Conservation (phyloP, 2,329 filamentous ascomycete species). For the Colletotrichum siamense region DNA sequence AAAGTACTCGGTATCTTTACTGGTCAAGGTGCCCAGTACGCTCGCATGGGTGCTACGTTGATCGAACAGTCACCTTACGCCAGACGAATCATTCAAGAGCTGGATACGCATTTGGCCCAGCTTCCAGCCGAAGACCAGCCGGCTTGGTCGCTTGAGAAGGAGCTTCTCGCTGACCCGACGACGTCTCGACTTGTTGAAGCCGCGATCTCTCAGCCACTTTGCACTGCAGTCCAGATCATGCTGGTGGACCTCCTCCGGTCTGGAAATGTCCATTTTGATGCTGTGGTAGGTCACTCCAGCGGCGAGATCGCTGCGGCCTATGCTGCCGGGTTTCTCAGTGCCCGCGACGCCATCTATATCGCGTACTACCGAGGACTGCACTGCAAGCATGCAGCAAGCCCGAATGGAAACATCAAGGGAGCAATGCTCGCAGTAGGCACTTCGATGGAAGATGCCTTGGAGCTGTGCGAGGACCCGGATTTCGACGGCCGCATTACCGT, state of each 20-base stretch:
- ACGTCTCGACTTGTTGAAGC: conserved; percentile 23
- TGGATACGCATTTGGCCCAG: conserved; percentile 25
- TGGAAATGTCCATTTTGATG: conserved; percentile 37
- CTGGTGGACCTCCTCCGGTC: conserved; percentile 30
- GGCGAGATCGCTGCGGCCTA: conserved; percentile 58
- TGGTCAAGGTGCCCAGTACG: conserved; percentile 36
- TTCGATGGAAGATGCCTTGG: conserved; percentile 20
- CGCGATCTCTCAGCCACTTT: conserved; percentile 14
- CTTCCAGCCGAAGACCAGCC: conserved; percentile 27
- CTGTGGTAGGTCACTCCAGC: conserved; percentile 52
- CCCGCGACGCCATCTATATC: conserved; percentile 28
- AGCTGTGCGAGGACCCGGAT: background rate
- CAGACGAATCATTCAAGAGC: conserved; percentile 18
- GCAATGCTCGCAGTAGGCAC: conserved; percentile 30
- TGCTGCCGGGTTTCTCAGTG: conserved; percentile 46
- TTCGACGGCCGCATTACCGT: conserved; percentile 25
- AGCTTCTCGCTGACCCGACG: conserved; percentile 25
- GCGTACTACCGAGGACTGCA: conserved; percentile 27
- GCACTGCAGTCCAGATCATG: conserved; percentile 26
- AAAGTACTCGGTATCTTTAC: conserved; percentile 31
- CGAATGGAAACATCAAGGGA: conserved; percentile 9
- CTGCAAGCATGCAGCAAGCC: background rate
- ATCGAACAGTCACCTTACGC: conserved; percentile 12
- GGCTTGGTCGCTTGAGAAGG: conserved; percentile 28
- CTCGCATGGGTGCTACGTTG: conserved; percentile 26